Evolutionary conservation across 2,329 filamentous ascomycete genomes (phyloP).

Genomic region (Penicillium sp.): DNA sequence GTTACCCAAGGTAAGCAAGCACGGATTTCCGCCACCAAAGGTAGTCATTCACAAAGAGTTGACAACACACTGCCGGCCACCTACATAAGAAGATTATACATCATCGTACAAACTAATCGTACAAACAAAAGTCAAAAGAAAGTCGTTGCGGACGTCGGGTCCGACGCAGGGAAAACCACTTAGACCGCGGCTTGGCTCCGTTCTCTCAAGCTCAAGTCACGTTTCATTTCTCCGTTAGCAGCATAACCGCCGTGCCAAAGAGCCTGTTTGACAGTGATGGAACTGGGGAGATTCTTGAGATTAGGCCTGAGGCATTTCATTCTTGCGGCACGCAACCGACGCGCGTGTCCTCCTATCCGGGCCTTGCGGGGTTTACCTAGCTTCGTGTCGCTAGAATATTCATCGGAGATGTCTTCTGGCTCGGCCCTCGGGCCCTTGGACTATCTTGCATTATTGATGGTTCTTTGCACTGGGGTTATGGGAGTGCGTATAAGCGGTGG

Average conservation of each 20-base stretch:
- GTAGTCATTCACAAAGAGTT: too few relatives aligned
- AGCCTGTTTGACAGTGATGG: conserved; percentile 31
- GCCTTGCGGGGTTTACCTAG: conserved; percentile 22
- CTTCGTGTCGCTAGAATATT: conserved; percentile 6
- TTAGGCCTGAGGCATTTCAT: conserved; percentile 34
- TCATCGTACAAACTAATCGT: conserved; percentile 7
- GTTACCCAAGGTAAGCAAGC: too few relatives aligned
- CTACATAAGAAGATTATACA: too few relatives aligned
- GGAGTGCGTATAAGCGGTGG: conserved; percentile 10
- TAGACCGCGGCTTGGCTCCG: too few relatives aligned
- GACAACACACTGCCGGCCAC: too few relatives aligned
- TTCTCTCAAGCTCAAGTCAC: too few relatives aligned
- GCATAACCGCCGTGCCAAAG: conserved; percentile 33
- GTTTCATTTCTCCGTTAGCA: conserved; percentile 33
- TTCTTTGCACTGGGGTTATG: too few relatives aligned
- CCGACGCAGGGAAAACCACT: too few relatives aligned
- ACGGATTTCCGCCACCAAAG: too few relatives aligned
- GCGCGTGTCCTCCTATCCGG: conserved; percentile 28
- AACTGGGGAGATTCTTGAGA: conserved; percentile 21
- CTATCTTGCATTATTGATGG: not conserved
- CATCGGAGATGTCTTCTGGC: conserved; percentile 6
- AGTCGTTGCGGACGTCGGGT: conserved; percentile 16
- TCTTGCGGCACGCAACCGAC: conserved; percentile 32
- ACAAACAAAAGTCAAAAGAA: conserved; percentile 7
- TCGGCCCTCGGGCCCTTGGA: not conserved